Percentiles rank a stretch among this genome's conserved stretches.
Conservation (phyloP, 192 early-diverging fungal species). For the Coemansia sp. region DNA sequence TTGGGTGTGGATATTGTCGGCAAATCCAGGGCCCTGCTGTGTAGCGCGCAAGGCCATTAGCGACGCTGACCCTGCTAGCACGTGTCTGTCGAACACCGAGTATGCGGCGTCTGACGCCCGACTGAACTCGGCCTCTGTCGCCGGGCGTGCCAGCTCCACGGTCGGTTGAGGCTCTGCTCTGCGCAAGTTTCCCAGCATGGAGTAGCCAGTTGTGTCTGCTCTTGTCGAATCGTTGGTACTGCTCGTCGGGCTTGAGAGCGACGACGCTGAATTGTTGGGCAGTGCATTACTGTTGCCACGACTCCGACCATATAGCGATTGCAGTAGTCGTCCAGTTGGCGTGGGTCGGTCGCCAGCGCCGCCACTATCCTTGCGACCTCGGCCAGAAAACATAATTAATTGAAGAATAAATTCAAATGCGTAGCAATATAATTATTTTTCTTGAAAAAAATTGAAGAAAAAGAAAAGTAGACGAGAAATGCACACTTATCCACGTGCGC, state of each 20-base stretch:
- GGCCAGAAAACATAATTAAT: constrained; percentile 13
- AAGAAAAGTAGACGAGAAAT: not conserved
- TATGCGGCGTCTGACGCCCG: constrained; percentile 21
- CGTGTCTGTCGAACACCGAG: constrained; percentile 19
- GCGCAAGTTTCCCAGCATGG: constrained; percentile 34
- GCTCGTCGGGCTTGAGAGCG: constrained; percentile 9
- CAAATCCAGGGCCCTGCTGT: constrained; percentile 30
- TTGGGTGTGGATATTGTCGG: not conserved
- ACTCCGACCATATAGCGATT: constrained; percentile 39
- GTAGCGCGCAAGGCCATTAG: constrained; percentile 40
- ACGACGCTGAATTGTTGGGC: constrained; percentile 4
- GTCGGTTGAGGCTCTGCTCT: constrained; percentile 31
- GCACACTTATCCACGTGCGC: not conserved
- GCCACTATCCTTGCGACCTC: constrained; percentile 10
- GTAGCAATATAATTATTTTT: not conserved
- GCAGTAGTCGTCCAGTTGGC: constrained; percentile 35
- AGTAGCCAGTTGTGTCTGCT: constrained; percentile 16
- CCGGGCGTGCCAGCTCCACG: constrained; percentile 47
- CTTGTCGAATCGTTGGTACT: constrained; percentile 17
- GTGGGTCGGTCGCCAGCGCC: constrained; percentile 19
- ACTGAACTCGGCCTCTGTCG: constrained; percentile 47
- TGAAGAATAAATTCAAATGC: not conserved
- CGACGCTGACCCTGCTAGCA: constrained; percentile 30
- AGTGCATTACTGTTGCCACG: constrained; percentile 15
- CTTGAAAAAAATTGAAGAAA: not conserved